phyloP scores from a whole-genome alignment of 2,329 filamentous ascomycete genomes.

The Xylariaceae sp. region DNA sequence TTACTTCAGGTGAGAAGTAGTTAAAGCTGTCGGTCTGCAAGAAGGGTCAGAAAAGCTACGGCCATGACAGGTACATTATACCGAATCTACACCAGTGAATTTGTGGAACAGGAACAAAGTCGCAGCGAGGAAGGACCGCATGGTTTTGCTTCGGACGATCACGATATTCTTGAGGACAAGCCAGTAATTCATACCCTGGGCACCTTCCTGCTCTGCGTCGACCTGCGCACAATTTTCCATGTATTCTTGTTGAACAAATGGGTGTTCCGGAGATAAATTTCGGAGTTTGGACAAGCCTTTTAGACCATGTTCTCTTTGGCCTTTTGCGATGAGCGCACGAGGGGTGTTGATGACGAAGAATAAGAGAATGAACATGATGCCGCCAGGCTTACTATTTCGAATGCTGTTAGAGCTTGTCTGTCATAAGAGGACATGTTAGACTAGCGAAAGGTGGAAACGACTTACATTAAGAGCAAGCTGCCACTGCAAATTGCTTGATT shows the following conservation, averaged over 20 bases:
- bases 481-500: background rate
- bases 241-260: conserved; percentile 36
- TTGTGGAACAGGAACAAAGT: conserved; percentile 40
- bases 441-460: too few relatives aligned
- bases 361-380: background rate
- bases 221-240: conserved; percentile 36
- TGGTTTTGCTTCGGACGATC: conserved; percentile 29
- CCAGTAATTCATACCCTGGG: conserved; percentile 27
- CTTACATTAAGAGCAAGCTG: background rate
- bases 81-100: conserved; percentile 36
- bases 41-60: too few relatives aligned
- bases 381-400: background rate
- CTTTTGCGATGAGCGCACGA: background rate
- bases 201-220: conserved; percentile 24
- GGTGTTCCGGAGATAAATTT: conserved; percentile 35
- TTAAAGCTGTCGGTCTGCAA: too few relatives aligned
- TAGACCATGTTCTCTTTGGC: too few relatives aligned
- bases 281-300: conserved; percentile 38
- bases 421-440: too few relatives aligned
- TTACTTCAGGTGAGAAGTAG: too few relatives aligned
- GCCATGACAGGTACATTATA: too few relatives aligned
- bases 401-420: background rate
- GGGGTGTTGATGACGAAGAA: background rate
- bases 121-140: conserved; percentile 33
- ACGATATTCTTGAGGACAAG: conserved; percentile 33